These are phyloP conservation scores for Kokia cookei DNA, from an alignment of 441 rosid species.

Conservation along the genomic window DNA sequence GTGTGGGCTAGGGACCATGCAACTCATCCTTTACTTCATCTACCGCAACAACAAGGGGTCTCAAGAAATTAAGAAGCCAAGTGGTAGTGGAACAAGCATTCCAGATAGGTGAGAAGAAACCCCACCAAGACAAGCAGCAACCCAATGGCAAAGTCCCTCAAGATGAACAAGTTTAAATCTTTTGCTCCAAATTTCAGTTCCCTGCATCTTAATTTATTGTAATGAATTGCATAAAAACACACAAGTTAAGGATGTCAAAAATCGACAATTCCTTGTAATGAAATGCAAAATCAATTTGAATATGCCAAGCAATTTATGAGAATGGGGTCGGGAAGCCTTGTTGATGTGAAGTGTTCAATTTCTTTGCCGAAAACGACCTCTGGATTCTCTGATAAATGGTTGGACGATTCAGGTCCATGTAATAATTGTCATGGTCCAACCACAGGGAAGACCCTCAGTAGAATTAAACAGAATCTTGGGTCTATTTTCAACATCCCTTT, in stretches of 20 bases:
- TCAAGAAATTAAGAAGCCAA: slow-evolving; percentile 13
- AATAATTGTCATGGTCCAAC: no score
- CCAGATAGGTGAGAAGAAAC: slow-evolving; percentile 39
- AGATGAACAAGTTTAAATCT: slow-evolving; percentile 23
- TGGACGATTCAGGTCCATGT: no score
- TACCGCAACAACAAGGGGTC: slow-evolving; percentile 49
- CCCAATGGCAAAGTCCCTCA: slow-evolving; percentile 8
- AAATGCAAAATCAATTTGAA: neutral
- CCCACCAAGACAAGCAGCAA: slow-evolving; percentile 1
- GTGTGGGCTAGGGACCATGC: slow-evolving; percentile 57
- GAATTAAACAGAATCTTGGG: no score
- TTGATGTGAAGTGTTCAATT: neutral
- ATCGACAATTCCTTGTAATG: neutral
- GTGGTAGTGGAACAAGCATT: slow-evolving; percentile 13
- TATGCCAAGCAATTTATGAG: neutral
- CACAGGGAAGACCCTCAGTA: no score
- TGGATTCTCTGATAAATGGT: no score
- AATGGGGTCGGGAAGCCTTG: no score
- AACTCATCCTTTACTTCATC: slow-evolving; percentile 63
- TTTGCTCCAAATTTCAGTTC: neutral
- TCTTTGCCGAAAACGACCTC: no score
- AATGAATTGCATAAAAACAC: neutral
- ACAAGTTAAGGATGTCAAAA: neutral
- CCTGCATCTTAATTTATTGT: no score
- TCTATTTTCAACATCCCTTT: no score